phyloP scores from a whole-genome alignment of 2,329 filamentous ascomycete genomes.

The Stemphylium beticola region DNA sequence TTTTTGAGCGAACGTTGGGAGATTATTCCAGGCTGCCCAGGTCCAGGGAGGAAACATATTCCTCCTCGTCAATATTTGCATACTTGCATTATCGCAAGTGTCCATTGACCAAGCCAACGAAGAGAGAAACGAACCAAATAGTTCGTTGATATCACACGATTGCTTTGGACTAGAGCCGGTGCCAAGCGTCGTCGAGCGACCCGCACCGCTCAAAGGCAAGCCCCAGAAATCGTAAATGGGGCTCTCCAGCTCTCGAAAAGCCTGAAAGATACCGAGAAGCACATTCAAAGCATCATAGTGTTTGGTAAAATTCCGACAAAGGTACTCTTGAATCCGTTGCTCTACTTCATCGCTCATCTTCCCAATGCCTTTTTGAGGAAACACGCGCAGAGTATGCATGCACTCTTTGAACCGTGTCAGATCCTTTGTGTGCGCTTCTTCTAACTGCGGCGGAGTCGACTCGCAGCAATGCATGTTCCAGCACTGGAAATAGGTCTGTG shows the following conservation, averaged over 20 bases:
- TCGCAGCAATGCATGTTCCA: neutral
- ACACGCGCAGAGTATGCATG: too few species aligned
- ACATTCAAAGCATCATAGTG: neutral
- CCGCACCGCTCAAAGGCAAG: too few species aligned
- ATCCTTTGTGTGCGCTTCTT: too few species aligned
- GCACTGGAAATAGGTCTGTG: constrained; percentile 12
- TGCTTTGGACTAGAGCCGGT: too few species aligned
- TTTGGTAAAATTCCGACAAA: neutral
- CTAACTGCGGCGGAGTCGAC: neutral
- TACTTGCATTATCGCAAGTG: too few species aligned
- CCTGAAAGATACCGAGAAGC: neutral
- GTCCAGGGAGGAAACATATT: neutral
- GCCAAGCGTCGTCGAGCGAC: too few species aligned
- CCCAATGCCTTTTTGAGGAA: too few species aligned
- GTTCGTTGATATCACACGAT: too few species aligned
- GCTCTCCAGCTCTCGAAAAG: neutral
- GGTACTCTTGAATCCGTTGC: neutral
- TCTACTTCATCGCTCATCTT: neutral
- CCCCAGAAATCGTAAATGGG: neutral
- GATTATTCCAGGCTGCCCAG: neutral
- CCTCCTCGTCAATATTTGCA: neutral
- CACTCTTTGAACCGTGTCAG: too few species aligned
- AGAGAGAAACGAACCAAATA: too few species aligned
- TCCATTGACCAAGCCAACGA: too few species aligned
- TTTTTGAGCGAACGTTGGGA: neutral